Conservation (phyloP, 495 filamentous ascomycete genomes). For the Neurospora sp. region DNA sequence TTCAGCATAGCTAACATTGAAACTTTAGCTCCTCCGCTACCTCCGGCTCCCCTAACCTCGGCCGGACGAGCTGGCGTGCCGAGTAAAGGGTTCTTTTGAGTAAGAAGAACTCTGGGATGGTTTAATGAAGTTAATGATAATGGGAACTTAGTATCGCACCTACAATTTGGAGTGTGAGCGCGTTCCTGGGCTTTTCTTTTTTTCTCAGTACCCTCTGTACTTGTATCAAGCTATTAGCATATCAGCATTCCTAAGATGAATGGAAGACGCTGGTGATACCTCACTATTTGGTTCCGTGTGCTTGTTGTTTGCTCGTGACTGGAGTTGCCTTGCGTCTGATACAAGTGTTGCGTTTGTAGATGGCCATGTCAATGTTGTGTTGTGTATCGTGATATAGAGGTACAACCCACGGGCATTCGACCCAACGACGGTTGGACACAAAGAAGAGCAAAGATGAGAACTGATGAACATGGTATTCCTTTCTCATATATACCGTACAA, state of each 20-base stretch:
- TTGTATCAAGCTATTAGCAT: background rate
- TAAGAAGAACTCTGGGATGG: background rate
- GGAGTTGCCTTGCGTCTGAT: background rate
- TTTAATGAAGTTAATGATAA: background rate
- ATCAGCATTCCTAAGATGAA: background rate
- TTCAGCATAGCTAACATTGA: no score
- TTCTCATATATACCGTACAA: background rate
- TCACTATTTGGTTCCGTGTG: background rate
- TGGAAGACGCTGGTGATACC: background rate
- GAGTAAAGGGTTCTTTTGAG: conserved; percentile 6
- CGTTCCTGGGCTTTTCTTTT: background rate
- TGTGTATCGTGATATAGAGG: no score
- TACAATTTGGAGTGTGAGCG: background rate
- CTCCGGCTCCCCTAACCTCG: background rate
- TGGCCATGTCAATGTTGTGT: no score
- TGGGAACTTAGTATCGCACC: conserved; percentile 1
- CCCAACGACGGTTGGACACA: no score
- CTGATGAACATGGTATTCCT: background rate
- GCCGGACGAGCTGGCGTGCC: conserved; percentile 14
- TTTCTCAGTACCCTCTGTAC: background rate
- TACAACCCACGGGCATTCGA: no score
- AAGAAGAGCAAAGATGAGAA: background rate
- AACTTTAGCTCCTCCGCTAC: background rate
- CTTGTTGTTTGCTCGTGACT: background rate
- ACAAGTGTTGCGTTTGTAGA: no score